These are phyloP conservation scores for Exutisphaerella laricina DNA, from an alignment of 2,329 filamentous ascomycete genomes.

Conservation along the genomic window DNA sequence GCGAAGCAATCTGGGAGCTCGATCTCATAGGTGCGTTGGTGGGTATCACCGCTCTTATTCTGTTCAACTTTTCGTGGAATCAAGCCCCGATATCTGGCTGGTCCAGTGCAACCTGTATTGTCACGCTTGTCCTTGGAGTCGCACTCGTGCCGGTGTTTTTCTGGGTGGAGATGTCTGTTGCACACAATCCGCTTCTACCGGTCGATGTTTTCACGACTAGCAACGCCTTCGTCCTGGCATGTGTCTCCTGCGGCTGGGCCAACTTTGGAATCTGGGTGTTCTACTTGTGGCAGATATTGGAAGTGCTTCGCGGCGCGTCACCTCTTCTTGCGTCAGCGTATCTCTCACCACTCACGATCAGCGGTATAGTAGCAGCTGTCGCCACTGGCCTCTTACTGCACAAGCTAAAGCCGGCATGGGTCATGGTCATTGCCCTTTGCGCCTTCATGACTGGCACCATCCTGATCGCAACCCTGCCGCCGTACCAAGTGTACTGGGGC, in stretches of 20 bases:
- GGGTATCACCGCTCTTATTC: constrained; percentile 26
- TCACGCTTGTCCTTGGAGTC: constrained; percentile 24
- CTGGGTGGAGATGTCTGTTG: constrained; percentile 24
- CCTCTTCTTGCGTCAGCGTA: constrained; percentile 45
- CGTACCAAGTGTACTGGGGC: constrained; percentile 58
- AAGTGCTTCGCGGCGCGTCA: constrained; percentile 37
- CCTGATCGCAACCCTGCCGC: constrained; percentile 44
- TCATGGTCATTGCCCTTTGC: constrained; percentile 37
- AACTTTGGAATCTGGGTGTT: constrained; percentile 29
- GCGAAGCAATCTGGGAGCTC: constrained; percentile 16
- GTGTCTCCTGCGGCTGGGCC: constrained; percentile 27
- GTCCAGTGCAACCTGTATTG: constrained; percentile 25
- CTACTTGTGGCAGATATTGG: constrained; percentile 45
- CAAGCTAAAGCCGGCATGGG: constrained; percentile 26
- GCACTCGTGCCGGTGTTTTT: constrained; percentile 27
- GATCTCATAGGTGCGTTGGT: constrained; percentile 26
- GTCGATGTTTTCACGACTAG: constrained; percentile 25
- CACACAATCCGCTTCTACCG: constrained; percentile 22
- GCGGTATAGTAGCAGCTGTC: constrained; percentile 44
- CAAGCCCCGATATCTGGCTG: constrained; percentile 31
- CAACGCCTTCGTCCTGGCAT: constrained; percentile 28
- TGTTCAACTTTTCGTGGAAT: constrained; percentile 31
- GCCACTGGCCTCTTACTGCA: constrained; percentile 30
- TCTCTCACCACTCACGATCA: constrained; percentile 42
- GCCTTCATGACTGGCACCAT: constrained; percentile 41